These are phyloP conservation scores for Sclerotinia borealis DNA, from an alignment of 2,329 filamentous ascomycete genomes.

Conservation along the genomic window DNA sequence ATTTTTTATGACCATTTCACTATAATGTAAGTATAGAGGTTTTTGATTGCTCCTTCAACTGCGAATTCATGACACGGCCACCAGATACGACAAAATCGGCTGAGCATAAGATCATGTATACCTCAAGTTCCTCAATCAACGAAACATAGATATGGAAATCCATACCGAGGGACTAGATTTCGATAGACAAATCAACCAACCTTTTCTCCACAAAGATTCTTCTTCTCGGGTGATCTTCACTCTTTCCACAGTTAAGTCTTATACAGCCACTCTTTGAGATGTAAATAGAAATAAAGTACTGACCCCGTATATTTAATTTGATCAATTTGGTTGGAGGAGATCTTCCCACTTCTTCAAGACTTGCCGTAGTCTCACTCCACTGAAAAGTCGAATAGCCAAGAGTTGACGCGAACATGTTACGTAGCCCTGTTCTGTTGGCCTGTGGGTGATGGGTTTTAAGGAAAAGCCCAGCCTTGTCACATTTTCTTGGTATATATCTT, in stretches of 20 bases:
- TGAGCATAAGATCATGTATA: no score
- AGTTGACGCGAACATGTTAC: conserved; percentile 4
- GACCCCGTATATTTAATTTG: neutral
- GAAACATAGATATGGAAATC: neutral
- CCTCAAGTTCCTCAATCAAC: no score
- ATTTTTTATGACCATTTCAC: neutral
- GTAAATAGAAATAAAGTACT: conserved; percentile 4
- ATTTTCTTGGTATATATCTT: no score
- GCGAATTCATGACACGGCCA: neutral
- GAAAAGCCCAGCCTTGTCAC: neutral
- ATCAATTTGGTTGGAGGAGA: neutral
- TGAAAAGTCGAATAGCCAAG: neutral
- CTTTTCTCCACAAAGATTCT: neutral
- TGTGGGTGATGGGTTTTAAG: no score
- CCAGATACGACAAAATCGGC: no score
- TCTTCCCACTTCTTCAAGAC: neutral
- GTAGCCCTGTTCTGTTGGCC: neutral
- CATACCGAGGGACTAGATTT: neutral
- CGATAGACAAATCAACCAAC: neutral
- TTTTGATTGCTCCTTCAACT: neutral
- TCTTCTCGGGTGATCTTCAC: neutral
- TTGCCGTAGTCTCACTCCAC: neutral
- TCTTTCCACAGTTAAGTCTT: neutral
- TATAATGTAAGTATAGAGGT: neutral
- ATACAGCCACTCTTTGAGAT: neutral